A percentile compares a stretch with the other conserved stretches of the same genome.
These are phyloP conservation scores for Artemisia annua DNA, from an alignment of 129 eudicot species.

Conservation along the genomic window DNA sequence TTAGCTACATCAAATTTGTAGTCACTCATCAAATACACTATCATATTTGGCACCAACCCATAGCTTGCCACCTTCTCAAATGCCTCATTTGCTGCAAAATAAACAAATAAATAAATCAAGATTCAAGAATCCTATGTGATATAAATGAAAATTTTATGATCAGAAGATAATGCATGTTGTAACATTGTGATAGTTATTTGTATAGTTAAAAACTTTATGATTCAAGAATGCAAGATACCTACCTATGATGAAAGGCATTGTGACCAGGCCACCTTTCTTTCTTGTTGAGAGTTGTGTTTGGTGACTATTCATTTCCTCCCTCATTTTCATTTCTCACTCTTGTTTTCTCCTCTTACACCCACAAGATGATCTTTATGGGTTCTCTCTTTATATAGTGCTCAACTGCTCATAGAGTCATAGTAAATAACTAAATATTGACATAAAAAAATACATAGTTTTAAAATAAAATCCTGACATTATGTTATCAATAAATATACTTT, in stretches of 20 bases:
- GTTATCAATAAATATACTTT: too few species aligned
- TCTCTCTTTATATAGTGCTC: constrained; percentile 12
- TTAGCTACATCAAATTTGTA: constrained; percentile 39
- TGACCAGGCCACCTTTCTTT: constrained; percentile 29
- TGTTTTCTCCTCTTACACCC: constrained; percentile 9
- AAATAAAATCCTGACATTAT: too few species aligned
- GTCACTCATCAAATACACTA: constrained; percentile 41
- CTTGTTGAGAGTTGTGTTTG: constrained; percentile 24
- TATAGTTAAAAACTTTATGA: constrained; percentile 4
- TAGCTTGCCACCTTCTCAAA: constrained; percentile 58
- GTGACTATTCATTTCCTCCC: constrained; percentile 12
- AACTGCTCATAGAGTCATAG: too few species aligned
- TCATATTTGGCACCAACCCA: constrained; percentile 55
- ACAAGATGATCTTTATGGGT: not conserved
- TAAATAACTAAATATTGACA: not conserved
- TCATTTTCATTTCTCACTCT: constrained; percentile 13
- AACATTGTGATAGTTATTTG: constrained; percentile 4
- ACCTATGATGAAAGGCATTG: constrained; percentile 36
- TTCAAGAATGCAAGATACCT: constrained; percentile 4
- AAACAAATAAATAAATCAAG: not conserved
- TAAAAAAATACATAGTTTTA: not conserved
- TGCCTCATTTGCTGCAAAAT: constrained; percentile 51
- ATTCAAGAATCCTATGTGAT: not conserved
- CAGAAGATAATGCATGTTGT: not conserved
- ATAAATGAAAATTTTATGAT: not conserved